These are phyloP conservation scores for Moniliophthora roreri DNA, from an alignment of 1,284 basidiomycete species.

Conservation along the genomic window DNA sequence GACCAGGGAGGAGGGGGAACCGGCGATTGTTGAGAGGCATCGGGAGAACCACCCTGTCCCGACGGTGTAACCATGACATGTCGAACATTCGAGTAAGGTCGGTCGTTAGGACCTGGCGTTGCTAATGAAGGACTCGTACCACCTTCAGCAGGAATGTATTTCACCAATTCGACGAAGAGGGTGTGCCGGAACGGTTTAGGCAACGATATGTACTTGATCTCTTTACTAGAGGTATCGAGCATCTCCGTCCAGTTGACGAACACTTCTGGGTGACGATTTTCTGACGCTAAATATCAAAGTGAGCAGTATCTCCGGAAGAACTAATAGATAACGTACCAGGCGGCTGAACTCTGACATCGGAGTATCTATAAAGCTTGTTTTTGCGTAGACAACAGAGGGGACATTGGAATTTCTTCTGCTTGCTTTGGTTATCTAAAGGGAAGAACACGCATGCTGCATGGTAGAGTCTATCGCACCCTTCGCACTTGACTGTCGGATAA, in stretches of 20 bases:
- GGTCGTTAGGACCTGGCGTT: slow-evolving; percentile 25
- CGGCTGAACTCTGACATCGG: slow-evolving; percentile 71
- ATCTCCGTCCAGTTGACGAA: slow-evolving; percentile 73
- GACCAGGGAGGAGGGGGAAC: slow-evolving; percentile 68
- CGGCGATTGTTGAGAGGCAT: slow-evolving; percentile 10
- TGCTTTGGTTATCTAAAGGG: slow-evolving; percentile 34
- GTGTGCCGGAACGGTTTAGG: slow-evolving; percentile 63
- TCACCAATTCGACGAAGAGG: slow-evolving; percentile 71
- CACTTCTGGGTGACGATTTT: slow-evolving; percentile 39
- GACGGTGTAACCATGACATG: slow-evolving; percentile 23
- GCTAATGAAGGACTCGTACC: slow-evolving; percentile 33
- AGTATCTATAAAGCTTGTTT: slow-evolving; percentile 63
- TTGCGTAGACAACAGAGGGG: slow-evolving; percentile 76
- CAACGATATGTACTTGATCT: slow-evolving; percentile 66
- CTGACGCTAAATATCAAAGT: slow-evolving; percentile 32
- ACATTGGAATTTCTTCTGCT: slow-evolving; percentile 51
- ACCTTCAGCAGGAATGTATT: slow-evolving; percentile 42
- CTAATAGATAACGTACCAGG: slow-evolving; percentile 44
- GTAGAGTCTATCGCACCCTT: slow-evolving; percentile 61
- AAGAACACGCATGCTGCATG: slow-evolving; percentile 78
- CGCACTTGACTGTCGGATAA: slow-evolving; percentile 66
- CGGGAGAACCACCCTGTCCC: slow-evolving; percentile 7
- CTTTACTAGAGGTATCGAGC: slow-evolving; percentile 71
- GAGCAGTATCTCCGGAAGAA: slow-evolving; percentile 10
- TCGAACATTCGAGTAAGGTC: slow-evolving; percentile 20